Evolutionary conservation across 345 rosid genomes (phyloP).

Genomic region (Cardamine occulta): DNA sequence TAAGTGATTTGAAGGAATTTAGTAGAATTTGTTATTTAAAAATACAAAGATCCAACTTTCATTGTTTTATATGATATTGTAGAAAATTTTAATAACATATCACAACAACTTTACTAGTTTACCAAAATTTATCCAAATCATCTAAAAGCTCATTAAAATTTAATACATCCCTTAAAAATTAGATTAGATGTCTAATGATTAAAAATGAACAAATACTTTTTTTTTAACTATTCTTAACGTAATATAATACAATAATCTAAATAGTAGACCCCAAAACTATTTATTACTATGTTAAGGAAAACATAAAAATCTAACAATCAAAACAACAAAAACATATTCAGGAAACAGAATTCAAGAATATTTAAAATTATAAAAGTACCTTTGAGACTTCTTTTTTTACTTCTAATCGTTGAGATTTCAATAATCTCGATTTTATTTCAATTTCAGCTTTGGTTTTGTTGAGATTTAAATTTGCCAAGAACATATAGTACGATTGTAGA

Average conservation of each 20-base stretch:
- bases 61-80: too few relatives aligned
- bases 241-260: neutral
- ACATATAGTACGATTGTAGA: neutral
- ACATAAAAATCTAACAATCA: neutral
- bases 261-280: neutral
- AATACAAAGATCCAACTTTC: too few relatives aligned
- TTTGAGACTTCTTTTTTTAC: neutral
- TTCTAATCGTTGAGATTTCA: too few relatives aligned
- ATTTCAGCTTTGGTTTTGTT: neutral
- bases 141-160: too few relatives aligned
- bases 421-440: neutral
- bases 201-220: neutral
- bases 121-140: too few relatives aligned
- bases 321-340: too few relatives aligned
- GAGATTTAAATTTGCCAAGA: neutral
- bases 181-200: neutral
- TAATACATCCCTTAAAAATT: neutral
- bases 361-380: neutral
- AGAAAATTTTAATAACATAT: too few relatives aligned
- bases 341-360: neutral
- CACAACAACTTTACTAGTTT: too few relatives aligned
- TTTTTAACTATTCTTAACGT: neutral
- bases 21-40: too few relatives aligned
- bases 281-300: neutral
- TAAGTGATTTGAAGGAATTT: too few relatives aligned